phyloP scores from a whole-genome alignment of 768 basidiomycete genomes.

The Boletus rufocinnamomeus region DNA sequence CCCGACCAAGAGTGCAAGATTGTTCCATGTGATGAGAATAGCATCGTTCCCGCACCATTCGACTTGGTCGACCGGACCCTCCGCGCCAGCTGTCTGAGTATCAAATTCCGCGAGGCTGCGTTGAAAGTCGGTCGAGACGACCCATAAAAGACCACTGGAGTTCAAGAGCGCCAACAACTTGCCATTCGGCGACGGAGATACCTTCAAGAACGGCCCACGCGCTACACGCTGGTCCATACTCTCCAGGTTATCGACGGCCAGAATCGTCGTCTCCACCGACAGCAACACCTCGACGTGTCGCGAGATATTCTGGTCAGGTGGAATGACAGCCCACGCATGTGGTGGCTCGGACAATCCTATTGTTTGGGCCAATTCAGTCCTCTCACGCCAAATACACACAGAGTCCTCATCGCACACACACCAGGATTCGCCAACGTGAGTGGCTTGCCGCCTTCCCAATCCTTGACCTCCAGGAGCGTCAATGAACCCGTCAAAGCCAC shows the following conservation, averaged over 20 bases:
- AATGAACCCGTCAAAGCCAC: slow-evolving; percentile 82
- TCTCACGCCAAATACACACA: slow-evolving; percentile 5
- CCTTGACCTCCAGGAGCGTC: slow-evolving; percentile 81
- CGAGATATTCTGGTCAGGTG: slow-evolving; percentile 86
- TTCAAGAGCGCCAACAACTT: slow-evolving; percentile 88
- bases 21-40: slow-evolving; percentile 82
- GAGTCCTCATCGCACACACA: slow-evolving; percentile 43
- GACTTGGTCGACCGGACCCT: slow-evolving; percentile 66
- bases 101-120: slow-evolving; percentile 87
- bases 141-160: slow-evolving; percentile 74
- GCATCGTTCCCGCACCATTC: slow-evolving; percentile 99
- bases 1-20: slow-evolving; percentile 80
- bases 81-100: slow-evolving; percentile 55
- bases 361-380: slow-evolving; percentile 7
- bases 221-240: slow-evolving; percentile 84
- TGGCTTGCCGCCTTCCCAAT: slow-evolving; percentile 81
- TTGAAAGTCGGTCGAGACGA: slow-evolving; percentile 94
- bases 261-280: slow-evolving; percentile 76
- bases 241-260: slow-evolving; percentile 88
- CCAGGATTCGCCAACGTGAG: slow-evolving; percentile 73
- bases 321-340: slow-evolving; percentile 83
- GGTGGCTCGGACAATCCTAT: slow-evolving; percentile 78
- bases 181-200: slow-evolving; percentile 92
- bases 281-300: slow-evolving; percentile 89
- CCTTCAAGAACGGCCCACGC: slow-evolving; percentile 84